Evolutionary conservation across 768 basidiomycete genomes (phyloP).

Genomic region (Tylopilus felleus): DNA sequence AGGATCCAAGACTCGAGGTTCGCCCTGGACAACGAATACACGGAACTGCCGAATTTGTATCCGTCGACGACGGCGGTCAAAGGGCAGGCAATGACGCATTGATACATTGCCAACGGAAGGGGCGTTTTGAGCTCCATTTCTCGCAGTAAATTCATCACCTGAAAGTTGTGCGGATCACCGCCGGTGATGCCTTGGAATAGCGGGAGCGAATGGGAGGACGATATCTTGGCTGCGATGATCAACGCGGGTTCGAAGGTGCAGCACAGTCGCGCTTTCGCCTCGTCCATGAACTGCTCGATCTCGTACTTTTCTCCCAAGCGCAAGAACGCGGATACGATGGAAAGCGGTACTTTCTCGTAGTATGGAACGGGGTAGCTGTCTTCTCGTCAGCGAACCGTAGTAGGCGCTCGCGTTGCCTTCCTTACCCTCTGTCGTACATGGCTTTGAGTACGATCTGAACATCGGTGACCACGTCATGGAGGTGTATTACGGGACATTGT

Average conservation of each 20-base stretch:
- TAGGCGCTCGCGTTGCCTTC: neutral
- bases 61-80: constrained; percentile 4
- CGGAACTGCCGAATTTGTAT: constrained; percentile 2
- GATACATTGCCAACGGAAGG: constrained; percentile 15
- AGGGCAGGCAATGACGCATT: constrained; percentile 8
- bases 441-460: constrained; percentile 17
- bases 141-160: constrained; percentile 16
- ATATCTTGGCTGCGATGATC: neutral
- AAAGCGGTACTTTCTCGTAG: constrained; percentile 5
- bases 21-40: neutral
- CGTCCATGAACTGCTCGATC: constrained; percentile 8
- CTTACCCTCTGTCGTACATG: constrained; percentile 19
- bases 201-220: neutral
- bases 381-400: neutral
- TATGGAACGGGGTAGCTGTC: constrained; percentile 12
- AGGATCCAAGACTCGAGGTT: constrained; percentile 12
- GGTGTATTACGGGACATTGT: constrained; percentile 18
- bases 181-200: constrained; percentile 1
- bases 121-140: neutral
- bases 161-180: constrained; percentile 16
- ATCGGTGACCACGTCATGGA: constrained; percentile 14
- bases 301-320: constrained; percentile 24
- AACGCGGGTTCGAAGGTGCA: neutral
- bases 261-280: constrained; percentile 9
- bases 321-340: constrained; percentile 9